These are phyloP conservation scores for Clarireedia paspali DNA, from an alignment of 2,329 filamentous ascomycete genomes.

Conservation along the genomic window DNA sequence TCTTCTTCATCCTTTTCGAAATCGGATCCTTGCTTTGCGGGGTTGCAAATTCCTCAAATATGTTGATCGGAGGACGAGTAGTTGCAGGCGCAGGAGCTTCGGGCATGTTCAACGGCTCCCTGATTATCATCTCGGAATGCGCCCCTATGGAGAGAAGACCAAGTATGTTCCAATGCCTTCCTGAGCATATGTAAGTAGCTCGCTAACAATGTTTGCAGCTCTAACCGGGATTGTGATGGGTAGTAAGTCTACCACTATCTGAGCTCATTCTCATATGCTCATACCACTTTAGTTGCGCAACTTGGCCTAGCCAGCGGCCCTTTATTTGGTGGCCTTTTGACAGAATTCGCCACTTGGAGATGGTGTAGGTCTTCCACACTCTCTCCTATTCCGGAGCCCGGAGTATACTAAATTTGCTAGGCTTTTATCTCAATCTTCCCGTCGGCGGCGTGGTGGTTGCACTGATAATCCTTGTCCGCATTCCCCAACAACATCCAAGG, in stretches of 20 bases:
- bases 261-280: not conserved
- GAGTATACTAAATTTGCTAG: not conserved
- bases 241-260: not conserved
- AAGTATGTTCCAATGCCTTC: not conserved
- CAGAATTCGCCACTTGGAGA: slow-evolving; percentile 31
- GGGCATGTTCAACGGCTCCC: not conserved
- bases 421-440: slow-evolving; percentile 35
- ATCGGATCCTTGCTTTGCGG: not conserved
- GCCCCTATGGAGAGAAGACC: not conserved
- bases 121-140: not conserved
- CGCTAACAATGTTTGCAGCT: not conserved
- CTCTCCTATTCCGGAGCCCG: slow-evolving; percentile 21
- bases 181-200: too few relatives aligned
- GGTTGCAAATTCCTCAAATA: slow-evolving; percentile 21
- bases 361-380: slow-evolving; percentile 6
- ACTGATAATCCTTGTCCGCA: slow-evolving; percentile 32
- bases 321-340: slow-evolving; percentile 35
- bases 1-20: not conserved
- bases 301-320: slow-evolving; percentile 34
- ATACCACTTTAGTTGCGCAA: slow-evolving; percentile 31
- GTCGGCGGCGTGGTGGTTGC: slow-evolving; percentile 30
- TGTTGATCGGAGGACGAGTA: slow-evolving; percentile 4
- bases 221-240: not conserved
- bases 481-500: slow-evolving; percentile 19
- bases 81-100: not conserved